Evolutionary conservation across 495 filamentous ascomycete genomes (phyloP).

Genomic region (Hypoxylon fuscum): DNA sequence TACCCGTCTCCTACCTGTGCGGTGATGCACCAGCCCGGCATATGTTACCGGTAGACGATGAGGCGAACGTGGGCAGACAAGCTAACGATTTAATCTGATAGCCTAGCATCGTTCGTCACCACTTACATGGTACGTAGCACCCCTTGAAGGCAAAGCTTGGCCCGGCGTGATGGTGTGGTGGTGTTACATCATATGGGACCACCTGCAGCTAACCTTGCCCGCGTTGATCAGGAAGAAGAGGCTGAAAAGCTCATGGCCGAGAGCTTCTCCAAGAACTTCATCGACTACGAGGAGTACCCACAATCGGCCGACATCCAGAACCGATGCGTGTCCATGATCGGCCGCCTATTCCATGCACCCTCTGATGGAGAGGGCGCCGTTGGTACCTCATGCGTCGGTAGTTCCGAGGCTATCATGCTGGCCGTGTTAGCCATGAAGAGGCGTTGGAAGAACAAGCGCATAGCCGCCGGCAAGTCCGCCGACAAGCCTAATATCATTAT

Average conservation of each 20-base stretch:
- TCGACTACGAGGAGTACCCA: constrained; percentile 92
- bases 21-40: constrained; percentile 3
- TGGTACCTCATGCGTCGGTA: constrained; percentile 86
- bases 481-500: constrained; percentile 89
- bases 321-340: constrained; percentile 93
- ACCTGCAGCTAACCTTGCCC: constrained; percentile 8
- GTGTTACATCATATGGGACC: constrained; percentile 27
- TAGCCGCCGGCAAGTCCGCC: constrained; percentile 76
- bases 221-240: constrained; percentile 75
- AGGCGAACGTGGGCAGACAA: constrained; percentile 31
- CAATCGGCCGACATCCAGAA: constrained; percentile 91
- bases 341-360: constrained; percentile 83
- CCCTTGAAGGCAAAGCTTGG: constrained; percentile 2
- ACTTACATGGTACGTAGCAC: constrained; percentile 75
- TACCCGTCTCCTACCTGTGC: constrained; percentile 27
- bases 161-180: constrained; percentile 7
- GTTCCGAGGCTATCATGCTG: constrained; percentile 91
- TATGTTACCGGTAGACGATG: constrained; percentile 5
- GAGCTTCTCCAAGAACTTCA: constrained; percentile 90
- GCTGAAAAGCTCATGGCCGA: constrained; percentile 92
- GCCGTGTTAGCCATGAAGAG: constrained; percentile 93
- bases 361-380: constrained; percentile 64
- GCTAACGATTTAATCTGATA: constrained; percentile 42
- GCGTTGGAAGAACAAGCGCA: constrained; percentile 86
- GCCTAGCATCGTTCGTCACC: constrained; percentile 82